phyloP scores from a whole-genome alignment of 2,329 filamentous ascomycete species.

The Diaporthe longicolla region DNA sequence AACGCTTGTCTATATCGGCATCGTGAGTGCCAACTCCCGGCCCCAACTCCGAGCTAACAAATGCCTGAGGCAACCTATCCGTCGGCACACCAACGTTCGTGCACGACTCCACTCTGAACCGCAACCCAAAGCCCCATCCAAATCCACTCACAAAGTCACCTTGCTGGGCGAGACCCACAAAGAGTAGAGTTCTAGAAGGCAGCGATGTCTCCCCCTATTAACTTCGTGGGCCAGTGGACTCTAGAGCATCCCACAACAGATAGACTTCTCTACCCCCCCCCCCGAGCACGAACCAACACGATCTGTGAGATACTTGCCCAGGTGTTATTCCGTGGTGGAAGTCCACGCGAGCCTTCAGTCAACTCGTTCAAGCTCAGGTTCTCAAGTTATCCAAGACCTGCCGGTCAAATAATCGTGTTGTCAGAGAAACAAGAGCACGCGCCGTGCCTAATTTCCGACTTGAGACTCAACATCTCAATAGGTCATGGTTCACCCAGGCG shows the following conservation, averaged over 20 bases:
- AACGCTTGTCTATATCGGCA: neutral
- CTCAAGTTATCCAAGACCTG: neutral
- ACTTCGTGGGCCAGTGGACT: neutral
- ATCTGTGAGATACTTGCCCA: neutral
- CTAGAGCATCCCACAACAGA: neutral
- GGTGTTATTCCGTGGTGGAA: no score
- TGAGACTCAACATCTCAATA: neutral
- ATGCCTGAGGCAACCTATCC: neutral
- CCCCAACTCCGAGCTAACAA: no score
- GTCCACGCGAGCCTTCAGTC: neutral
- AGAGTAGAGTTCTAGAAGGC: neutral
- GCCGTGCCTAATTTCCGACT: neutral
- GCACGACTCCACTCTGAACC: conserved; percentile 6
- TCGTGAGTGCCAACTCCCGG: no score
- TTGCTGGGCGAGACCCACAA: neutral
- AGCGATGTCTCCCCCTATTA: neutral
- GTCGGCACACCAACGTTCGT: no score
- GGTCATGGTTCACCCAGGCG: no score
- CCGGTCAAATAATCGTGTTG: neutral
- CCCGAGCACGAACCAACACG: neutral
- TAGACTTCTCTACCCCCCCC: neutral
- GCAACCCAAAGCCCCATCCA: conserved; percentile 1
- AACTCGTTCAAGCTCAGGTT: neutral
- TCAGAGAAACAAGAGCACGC: neutral
- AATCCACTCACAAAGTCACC: neutral